Base-by-base conservation (phyloP, 177 flowering plant species). In the Tripterygium wilfordii region DNA sequence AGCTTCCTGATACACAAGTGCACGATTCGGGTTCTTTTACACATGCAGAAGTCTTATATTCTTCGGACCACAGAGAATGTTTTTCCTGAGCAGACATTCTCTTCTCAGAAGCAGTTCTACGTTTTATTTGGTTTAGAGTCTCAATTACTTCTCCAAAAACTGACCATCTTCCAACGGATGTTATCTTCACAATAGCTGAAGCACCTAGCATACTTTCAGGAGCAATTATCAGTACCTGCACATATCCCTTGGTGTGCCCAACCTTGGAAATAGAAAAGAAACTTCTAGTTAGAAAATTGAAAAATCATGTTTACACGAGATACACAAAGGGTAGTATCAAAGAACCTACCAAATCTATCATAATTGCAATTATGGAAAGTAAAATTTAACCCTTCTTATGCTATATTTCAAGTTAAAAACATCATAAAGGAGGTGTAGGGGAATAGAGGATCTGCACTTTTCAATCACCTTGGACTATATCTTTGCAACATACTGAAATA, bases 91-190 rank as follows among this genome's bases (percentile, higher is more conserved):
- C 10, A 20, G 59, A 15, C 15, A 24, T 30, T 36, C 25, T 42
- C 36, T 48, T 36, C 0, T 15, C 8, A 3, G 62, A 10, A 19
- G 36, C 22, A 14, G 19, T 38, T 24, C 42, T 58, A 13, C 45
- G 50, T 42, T 63, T 56, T n/a, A 14, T 29, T 39, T 54, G 58
- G 27, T 22, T 56, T 31, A 75, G 58, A 30, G 55, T 71, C 53
- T 78, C 76, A n/a, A 92, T 67, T 47, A 92, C 72, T 56, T 86
- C 85, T 13, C 96, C 97, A 60, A 86, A 92, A 54, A 89, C 99
- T 1, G 97, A 92, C 99, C 99, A 92, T 59, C 99, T 80, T 56
- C 99, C 99, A 1, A 87, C 90, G 16, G 99, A 89, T 30, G 88
- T 89, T 66, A 94, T 85, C 67, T 74, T 83, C 46, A 67, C 90